Percentiles rank a stretch among this genome's conserved stretches.
Conservation (phyloP, 768 basidiomycete genomes). For the Imleria badia region DNA sequence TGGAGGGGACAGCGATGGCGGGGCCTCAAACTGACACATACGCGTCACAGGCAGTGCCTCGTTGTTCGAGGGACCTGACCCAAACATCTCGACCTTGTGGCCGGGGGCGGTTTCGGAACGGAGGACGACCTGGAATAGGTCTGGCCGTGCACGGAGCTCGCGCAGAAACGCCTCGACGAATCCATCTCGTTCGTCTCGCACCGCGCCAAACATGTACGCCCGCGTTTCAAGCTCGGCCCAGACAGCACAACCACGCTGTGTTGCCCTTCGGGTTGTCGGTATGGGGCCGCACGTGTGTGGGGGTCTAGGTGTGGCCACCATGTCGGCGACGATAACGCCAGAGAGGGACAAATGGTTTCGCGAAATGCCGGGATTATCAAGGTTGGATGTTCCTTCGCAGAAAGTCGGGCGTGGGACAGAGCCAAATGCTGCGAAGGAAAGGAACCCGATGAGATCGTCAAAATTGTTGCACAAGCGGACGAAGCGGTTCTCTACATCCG, state of each 20-base stretch:
- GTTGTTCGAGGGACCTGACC: conserved; percentile 12
- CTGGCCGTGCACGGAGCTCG: conserved; percentile 30
- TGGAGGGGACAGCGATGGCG: neutral
- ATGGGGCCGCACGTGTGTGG: neutral
- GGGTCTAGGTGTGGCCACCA: conserved; percentile 1
- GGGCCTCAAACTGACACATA: conserved; percentile 22
- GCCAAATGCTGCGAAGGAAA: conserved; percentile 26
- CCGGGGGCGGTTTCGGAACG: conserved; percentile 23
- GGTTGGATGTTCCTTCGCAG: conserved; percentile 10
- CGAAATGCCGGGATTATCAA: neutral
- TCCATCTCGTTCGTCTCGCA: conserved; percentile 26
- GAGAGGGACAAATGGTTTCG: conserved; percentile 23
- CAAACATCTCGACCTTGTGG: conserved; percentile 12
- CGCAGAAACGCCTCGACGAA: conserved; percentile 29
- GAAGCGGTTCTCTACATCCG: conserved; percentile 29
- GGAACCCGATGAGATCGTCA: conserved; percentile 30
- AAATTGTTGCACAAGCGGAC: conserved; percentile 32
- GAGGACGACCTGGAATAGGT: conserved; percentile 32
- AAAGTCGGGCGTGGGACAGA: conserved; percentile 21
- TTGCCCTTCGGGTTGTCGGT: neutral
- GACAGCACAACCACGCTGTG: too few relatives aligned
- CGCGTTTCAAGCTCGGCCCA: conserved; percentile 16
- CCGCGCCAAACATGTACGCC: conserved; percentile 32
- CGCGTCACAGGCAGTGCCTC: conserved; percentile 13
- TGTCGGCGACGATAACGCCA: conserved; percentile 22